Percentiles rank a stretch among this genome's conserved stretches.
Evolutionary conservation across 192 early-diverging fungal species (phyloP).

Genomic region (Backusella australiensis): DNA sequence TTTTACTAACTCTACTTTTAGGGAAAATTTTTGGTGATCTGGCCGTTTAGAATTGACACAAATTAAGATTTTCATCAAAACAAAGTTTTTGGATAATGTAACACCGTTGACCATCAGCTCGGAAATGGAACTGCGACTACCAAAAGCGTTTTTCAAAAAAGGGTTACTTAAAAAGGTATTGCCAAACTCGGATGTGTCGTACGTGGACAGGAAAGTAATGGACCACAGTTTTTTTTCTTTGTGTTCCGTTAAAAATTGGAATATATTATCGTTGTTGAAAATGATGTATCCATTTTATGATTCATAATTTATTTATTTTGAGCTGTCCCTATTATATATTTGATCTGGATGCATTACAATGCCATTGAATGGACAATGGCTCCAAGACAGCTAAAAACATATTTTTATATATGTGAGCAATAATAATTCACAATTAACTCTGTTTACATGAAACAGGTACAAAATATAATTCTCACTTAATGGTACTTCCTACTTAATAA

Average conservation of each 20-base stretch:
- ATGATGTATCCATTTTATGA: neutral
- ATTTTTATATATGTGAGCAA: neutral
- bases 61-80: too few relatives aligned
- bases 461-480: neutral
- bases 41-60: too few relatives aligned
- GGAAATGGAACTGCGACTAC: neutral
- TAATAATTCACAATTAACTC: neutral
- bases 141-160: neutral
- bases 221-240: neutral
- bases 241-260: neutral
- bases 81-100: too few relatives aligned
- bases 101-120: neutral
- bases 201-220: neutral
- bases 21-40: neutral
- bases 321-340: too few relatives aligned
- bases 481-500: neutral
- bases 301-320: neutral
- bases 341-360: neutral
- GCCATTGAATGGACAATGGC: neutral
- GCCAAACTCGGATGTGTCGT: neutral
- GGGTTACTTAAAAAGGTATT: slow-evolving; percentile 8
- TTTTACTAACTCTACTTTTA: neutral
- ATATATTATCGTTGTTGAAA: neutral
- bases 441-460: neutral
- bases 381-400: neutral